A percentile compares a stretch with the other conserved stretches of the same genome.
phyloP scores from a whole-genome alignment of 2,329 filamentous ascomycete species.

The Metarhizium sp. region DNA sequence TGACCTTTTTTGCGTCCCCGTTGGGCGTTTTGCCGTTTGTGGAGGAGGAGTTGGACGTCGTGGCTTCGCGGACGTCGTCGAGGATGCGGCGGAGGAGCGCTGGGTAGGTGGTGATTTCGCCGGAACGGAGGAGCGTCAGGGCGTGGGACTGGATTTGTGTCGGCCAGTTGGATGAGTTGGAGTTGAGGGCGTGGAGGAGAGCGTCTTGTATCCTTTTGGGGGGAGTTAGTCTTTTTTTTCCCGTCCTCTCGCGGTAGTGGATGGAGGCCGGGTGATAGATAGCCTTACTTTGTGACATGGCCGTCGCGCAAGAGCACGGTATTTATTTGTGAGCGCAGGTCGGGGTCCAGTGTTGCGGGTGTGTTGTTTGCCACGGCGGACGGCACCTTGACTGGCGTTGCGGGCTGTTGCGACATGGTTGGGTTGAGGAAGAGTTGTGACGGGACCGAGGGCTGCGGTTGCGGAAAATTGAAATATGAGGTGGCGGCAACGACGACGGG shows the following conservation, averaged over 20 bases:
- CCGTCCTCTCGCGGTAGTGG: too few relatives aligned
- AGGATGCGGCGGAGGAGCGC: conserved; percentile 51
- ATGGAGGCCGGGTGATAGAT: too few relatives aligned
- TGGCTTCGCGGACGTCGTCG: conserved; percentile 49
- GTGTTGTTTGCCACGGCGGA: conserved; percentile 50
- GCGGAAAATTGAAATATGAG: not conserved
- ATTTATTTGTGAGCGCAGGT: conserved; percentile 55
- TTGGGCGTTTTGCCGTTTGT: conserved; percentile 26
- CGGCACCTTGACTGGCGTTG: conserved; percentile 53
- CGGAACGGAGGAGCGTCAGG: conserved; percentile 48
- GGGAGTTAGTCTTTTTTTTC: not conserved
- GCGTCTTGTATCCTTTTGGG: conserved; percentile 49
- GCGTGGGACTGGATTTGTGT: conserved; percentile 51
- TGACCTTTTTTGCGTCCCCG: conserved; percentile 18
- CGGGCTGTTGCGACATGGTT: conserved; percentile 35
- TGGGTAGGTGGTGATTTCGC: conserved; percentile 51
- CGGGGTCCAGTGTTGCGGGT: conserved; percentile 50
- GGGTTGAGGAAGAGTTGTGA: not conserved
- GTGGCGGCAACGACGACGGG: not conserved
- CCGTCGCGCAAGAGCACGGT: conserved; percentile 47
- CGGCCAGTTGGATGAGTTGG: conserved; percentile 53
- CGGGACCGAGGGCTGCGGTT: not conserved
- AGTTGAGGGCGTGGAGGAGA: conserved; percentile 52
- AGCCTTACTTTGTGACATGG: conserved; percentile 45
- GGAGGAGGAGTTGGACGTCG: conserved; percentile 16